Conservation (phyloP, 2,329 filamentous ascomycete genomes). For the Alternaria gansuensis region DNA sequence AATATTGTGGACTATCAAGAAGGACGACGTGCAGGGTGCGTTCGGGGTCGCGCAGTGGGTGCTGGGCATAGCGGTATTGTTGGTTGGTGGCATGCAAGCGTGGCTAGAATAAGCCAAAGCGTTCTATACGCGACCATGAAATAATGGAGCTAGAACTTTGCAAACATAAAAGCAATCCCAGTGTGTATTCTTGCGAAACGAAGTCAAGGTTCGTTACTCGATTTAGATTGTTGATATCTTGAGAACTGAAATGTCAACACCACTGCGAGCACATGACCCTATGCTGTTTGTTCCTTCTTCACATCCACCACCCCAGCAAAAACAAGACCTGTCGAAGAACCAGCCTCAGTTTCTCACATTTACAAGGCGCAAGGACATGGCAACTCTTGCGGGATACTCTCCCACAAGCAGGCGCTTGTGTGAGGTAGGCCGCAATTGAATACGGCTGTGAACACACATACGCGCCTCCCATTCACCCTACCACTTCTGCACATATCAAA, state of each 20-base stretch:
- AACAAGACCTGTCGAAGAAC: not conserved
- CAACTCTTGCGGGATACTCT: not conserved
- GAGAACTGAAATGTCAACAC: not conserved
- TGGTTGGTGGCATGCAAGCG: conserved; percentile 48
- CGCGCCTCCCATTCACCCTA: not conserved
- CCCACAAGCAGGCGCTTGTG: not conserved
- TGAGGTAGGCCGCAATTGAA: not conserved
- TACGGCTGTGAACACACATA: not conserved
- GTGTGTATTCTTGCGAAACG: not conserved
- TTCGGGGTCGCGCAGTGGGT: conserved; percentile 54
- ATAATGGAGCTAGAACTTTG: not conserved
- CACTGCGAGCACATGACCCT: not conserved
- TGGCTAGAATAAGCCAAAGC: conserved; percentile 33
- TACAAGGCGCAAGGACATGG: not conserved
- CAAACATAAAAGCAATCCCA: not conserved
- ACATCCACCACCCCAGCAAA: not conserved
- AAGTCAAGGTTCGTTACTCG: not conserved
- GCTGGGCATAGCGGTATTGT: conserved; percentile 44
- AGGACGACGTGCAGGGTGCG: conserved; percentile 52
- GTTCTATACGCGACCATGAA: not conserved
- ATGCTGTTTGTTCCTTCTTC: not conserved
- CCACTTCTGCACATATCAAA: not conserved
- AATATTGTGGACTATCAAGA: conserved; percentile 45
- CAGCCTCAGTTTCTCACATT: not conserved
- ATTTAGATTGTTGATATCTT: too few species aligned